Conservation (phyloP, 305 asterid genomes). For the Petunia hybrid region DNA sequence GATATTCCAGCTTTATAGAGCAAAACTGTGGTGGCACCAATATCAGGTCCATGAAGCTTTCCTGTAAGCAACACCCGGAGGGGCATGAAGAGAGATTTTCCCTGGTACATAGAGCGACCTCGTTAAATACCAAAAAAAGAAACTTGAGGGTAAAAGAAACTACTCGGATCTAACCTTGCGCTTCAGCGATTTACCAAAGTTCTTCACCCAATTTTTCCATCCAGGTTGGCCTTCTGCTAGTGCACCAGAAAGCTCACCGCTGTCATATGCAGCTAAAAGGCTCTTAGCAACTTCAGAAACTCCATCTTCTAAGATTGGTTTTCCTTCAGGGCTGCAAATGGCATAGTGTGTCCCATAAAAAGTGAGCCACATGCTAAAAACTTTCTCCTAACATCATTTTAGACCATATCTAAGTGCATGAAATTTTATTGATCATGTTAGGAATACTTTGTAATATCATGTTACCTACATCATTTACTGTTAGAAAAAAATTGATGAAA, state of each 20-base stretch:
- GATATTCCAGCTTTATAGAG: slow-evolving; percentile 72
- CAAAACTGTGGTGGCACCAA: slow-evolving; percentile 71
- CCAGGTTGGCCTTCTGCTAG: slow-evolving; percentile 86
- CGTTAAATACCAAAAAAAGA: background rate
- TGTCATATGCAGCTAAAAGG: slow-evolving; percentile 76
- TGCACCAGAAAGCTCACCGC: slow-evolving; percentile 76
- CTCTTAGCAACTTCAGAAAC: slow-evolving; percentile 78
- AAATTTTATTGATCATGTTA: too few relatives aligned
- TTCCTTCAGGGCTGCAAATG: slow-evolving; percentile 75
- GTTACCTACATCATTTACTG: too few relatives aligned
- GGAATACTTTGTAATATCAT: too few relatives aligned
- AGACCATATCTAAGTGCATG: background rate
- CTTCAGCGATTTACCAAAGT: slow-evolving; percentile 78
- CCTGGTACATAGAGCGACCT: slow-evolving; percentile 52
- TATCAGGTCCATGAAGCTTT: slow-evolving; percentile 93
- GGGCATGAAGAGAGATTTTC: slow-evolving; percentile 95
- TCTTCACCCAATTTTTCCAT: slow-evolving; percentile 92
- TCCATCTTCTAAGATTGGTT: slow-evolving; percentile 69
- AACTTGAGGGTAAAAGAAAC: slow-evolving; percentile 18
- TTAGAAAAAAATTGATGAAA: too few relatives aligned
- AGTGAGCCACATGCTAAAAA: background rate
- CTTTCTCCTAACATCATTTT: background rate
- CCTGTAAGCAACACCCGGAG: slow-evolving; percentile 90
- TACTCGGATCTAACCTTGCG: slow-evolving; percentile 73
- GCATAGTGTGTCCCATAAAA: background rate